Percentiles rank a stretch among this genome's conserved stretches.
These are phyloP conservation scores for Lantana camara DNA, from an alignment of 257 asterid genomes.

Conservation along the genomic window DNA sequence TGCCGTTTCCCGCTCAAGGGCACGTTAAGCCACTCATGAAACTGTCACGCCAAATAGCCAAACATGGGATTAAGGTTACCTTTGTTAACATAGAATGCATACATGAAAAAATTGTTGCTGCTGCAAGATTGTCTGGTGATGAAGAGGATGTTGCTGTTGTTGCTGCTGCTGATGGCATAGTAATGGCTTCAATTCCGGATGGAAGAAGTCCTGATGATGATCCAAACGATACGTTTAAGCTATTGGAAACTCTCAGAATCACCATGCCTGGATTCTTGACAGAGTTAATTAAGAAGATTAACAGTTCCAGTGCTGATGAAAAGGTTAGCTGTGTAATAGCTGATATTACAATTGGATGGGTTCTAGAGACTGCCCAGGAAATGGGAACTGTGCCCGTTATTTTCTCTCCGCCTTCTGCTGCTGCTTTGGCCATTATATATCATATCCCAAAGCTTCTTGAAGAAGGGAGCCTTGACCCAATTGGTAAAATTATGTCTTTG, in stretches of 20 bases:
- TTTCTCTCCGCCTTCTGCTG: constrained; percentile 31
- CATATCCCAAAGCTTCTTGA: constrained; percentile 24
- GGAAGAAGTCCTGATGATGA: constrained; percentile 27
- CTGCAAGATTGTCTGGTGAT: constrained; percentile 10
- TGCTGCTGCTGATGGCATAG: constrained; percentile 8
- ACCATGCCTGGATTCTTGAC: constrained; percentile 30
- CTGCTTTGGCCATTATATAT: constrained; percentile 8
- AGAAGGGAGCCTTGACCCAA: constrained; percentile 21
- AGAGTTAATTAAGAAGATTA: constrained; percentile 30
- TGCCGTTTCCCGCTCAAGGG: constrained; percentile 58
- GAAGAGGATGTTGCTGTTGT: constrained; percentile 11
- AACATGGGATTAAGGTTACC: constrained; percentile 48
- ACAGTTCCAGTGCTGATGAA: constrained; percentile 12
- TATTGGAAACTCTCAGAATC: constrained; percentile 12
- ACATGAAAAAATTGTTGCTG: constrained; percentile 32
- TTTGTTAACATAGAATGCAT: constrained; percentile 45
- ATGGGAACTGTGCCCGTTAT: constrained; percentile 30
- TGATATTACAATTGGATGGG: constrained; percentile 40
- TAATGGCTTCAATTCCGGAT: constrained; percentile 33
- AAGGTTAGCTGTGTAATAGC: constrained; percentile 41
- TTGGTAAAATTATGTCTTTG: constrained; percentile 12
- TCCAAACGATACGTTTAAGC: constrained; percentile 10
- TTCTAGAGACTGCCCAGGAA: constrained; percentile 30
- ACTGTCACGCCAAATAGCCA: constrained; percentile 37
- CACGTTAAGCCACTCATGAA: constrained; percentile 59